These are phyloP conservation scores for Chlorella sp. DNA, from an alignment of 139 green algal species.

Conservation along the genomic window DNA sequence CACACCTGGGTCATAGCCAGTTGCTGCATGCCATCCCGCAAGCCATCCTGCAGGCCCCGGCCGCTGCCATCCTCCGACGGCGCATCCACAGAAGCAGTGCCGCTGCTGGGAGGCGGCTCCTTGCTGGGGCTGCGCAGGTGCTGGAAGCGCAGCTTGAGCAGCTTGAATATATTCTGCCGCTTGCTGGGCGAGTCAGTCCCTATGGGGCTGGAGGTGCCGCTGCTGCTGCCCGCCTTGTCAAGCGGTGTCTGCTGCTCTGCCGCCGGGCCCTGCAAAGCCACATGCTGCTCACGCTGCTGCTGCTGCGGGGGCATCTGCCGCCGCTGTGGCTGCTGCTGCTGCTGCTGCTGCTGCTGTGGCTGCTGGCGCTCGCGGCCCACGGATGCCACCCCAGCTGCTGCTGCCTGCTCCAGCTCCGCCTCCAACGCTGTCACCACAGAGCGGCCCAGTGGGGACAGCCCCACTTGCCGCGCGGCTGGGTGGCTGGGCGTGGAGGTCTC, in stretches of 20 bases:
- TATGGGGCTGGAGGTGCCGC: not conserved
- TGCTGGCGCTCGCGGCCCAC: not conserved
- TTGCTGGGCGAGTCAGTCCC: conserved; percentile 23
- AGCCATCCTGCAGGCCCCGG: not conserved
- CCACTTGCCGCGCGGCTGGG: conserved; percentile 5
- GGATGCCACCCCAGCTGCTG: not conserved
- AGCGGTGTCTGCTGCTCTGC: too few species aligned
- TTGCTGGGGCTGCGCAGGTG: conserved; percentile 13
- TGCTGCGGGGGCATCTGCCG: not conserved
- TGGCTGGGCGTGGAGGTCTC: conserved; percentile 25
- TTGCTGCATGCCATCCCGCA: too few species aligned
- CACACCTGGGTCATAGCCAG: too few species aligned
- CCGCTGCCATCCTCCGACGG: not conserved
- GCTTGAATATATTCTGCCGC: conserved; percentile 19
- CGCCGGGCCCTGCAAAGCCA: not conserved
- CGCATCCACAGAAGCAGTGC: not conserved
- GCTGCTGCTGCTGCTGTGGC: not conserved
- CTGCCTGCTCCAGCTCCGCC: conserved; percentile 58
- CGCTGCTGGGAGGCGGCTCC: not conserved
- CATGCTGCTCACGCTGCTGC: conserved; percentile 11
- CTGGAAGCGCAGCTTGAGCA: conserved; percentile 29
- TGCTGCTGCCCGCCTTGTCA: not conserved
- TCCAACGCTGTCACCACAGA: conserved; percentile 65
- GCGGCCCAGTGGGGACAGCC: conserved; percentile 58
- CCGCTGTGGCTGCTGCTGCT: not conserved